Base-by-base conservation (phyloP, 2,329 filamentous ascomycete species). In the Parafenestella ontariensis region DNA sequence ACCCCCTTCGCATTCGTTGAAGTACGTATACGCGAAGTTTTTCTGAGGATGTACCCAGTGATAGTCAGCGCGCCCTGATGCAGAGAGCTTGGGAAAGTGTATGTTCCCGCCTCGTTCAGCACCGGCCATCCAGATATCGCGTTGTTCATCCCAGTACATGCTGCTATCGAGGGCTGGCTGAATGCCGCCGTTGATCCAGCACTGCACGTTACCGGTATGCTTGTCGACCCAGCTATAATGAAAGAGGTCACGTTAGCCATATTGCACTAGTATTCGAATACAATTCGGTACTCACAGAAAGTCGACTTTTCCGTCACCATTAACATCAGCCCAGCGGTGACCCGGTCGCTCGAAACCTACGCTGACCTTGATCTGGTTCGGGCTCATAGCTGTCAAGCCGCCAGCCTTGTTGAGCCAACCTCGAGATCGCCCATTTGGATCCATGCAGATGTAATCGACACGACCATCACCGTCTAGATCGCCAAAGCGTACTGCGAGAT, bases 281-380 rank as follows among this genome's bases (percentile, higher is more conserved):
- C n/a, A n/a, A n/a, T n/a, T n/a, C n/a, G n/a, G n/a, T n/a, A n/a
- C n/a, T n/a, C n/a, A n/a, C n/a, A 62, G 28, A 23, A 55, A 52
- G 18, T 79, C 77, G 17, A 64, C 71, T 6, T 43, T 56, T 15
- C 74, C 73, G 37, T 77, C 73, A 11, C 76, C 74, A 46, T 79
- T 74, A 20, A 78, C 70, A 56, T 79, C 78, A 3, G 70, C 73
- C 33, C 62, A 80, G 8, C 70, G 68, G 10, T 76, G 46, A 51
- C 78, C 75, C 11, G 76, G 74, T 1, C 76, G 71, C 43, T 78
- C 76, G 33, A 46, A 46, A 24, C 44, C 48, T 34, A 39, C 40
- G 11, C 28, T 49, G 31, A 47, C 26, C 17, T 59, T 59, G 45
- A 62, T 49, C 60, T 62, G 23, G 46, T 61, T 34, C 68, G 62